Evolutionary conservation across 179 eudicot species (phyloP), one percentile per base, ranked within the genome.

Genomic region (Beta macrorhiza): DNA sequence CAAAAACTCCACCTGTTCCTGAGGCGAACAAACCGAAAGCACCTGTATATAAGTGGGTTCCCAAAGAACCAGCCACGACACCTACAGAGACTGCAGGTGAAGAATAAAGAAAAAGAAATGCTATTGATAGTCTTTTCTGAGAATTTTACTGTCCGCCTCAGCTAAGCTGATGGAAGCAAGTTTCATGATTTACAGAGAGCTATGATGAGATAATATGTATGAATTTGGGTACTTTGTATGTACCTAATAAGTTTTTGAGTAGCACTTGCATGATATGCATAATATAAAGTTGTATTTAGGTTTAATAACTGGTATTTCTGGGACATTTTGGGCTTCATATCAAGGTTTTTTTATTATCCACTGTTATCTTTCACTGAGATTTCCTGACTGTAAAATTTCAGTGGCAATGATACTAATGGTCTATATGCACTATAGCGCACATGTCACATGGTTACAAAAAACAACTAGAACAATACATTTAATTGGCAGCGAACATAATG

Each of bases 11-110:
- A 53, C 64, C 75, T 10, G 58, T 37, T 67, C 72, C 83, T 2
- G 89, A 85, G 73, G 25, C 77, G 20, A 37, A 68, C 71, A 87
- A 87, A 76, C 83, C 82, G 12, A 87, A 81, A 59, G 70, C 74
- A 56, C 84, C 85, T 5, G 77, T 71, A 7, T 87, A 83, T 68
- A 83, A 85, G 78, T 87, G 89, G 89, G 81, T 87, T 20, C 88
- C 87, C 5, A 87, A 87, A 86, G 88, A 76, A 19, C 58, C 81
- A 4, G 58, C 78, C 59, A 29, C 85, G 10, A 49, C 53, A 62
- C 56, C 83, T 12, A 7, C 85, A 57, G 65, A 42, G 20, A 65
- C 14, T 37, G 67, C 51, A 22, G 80, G 44, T 51, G 85, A 51
- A 65, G 75, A 79, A 22, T 72, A 87, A 78, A 63, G 76, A 63